phyloP scores from a whole-genome alignment of 2,329 filamentous ascomycete genomes.

The Davidsoniella neocaledoniae region DNA sequence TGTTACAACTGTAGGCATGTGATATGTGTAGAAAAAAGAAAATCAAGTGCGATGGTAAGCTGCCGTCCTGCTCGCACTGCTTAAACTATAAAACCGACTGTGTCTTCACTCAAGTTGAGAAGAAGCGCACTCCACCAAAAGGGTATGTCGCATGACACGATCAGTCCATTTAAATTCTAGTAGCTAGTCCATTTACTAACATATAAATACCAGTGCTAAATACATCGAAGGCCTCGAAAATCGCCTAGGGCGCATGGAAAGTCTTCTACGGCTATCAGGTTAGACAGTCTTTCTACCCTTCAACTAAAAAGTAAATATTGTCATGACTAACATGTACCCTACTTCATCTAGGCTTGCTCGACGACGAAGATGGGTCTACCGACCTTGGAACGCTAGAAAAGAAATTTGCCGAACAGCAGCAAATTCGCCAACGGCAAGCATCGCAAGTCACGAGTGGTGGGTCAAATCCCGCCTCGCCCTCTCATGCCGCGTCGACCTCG shows the following conservation, averaged over 20 bases:
- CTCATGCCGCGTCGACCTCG: constrained; percentile 20
- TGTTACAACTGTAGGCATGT: constrained; percentile 48
- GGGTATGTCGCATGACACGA: constrained; percentile 40
- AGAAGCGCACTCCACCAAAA: constrained; percentile 94
- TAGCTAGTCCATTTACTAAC: neutral
- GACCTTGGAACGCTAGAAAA: constrained; percentile 81
- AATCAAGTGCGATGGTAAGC: constrained; percentile 95
- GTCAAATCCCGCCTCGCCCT: constrained; percentile 36
- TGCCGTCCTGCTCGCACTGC: constrained; percentile 88
- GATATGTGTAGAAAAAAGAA: constrained; percentile 96
- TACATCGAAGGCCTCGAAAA: constrained; percentile 97
- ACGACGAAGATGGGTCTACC: constrained; percentile 67
- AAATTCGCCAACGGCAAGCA: constrained; percentile 21
- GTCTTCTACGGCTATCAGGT: constrained; percentile 68
- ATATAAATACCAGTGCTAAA: constrained; percentile 49
- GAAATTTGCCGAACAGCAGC: constrained; percentile 40
- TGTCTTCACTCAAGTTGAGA: constrained; percentile 94
- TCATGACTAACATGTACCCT: too few relatives aligned
- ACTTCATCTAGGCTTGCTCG: constrained; percentile 44
- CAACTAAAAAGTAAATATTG: neutral
- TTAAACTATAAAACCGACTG: constrained; percentile 97
- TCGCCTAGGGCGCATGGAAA: constrained; percentile 88
- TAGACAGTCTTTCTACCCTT: constrained; percentile 11
- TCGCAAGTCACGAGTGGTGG: constrained; percentile 29
- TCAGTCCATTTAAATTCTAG: neutral